A percentile compares a stretch with the other conserved stretches of the same genome.
These are phyloP conservation scores for Verticillium nubilum DNA, from an alignment of 2,329 filamentous ascomycete genomes.

Conservation along the genomic window DNA sequence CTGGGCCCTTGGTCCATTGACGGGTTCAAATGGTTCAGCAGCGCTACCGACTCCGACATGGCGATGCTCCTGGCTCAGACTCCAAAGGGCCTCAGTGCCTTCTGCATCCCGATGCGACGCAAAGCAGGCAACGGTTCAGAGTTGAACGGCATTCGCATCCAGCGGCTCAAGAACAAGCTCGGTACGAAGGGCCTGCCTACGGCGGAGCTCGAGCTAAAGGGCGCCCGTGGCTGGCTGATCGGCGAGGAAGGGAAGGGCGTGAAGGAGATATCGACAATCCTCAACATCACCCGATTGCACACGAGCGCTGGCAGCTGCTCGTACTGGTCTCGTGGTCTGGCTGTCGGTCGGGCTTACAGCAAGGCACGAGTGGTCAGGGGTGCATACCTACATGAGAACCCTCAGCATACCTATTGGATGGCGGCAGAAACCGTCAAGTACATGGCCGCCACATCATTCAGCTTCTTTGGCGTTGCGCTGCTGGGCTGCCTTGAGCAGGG, in stretches of 20 bases:
- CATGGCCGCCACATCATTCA: slow-evolving; percentile 49
- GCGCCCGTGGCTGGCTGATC: slow-evolving; percentile 60
- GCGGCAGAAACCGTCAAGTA: slow-evolving; percentile 52
- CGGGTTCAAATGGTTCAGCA: slow-evolving; percentile 70
- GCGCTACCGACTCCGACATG: slow-evolving; percentile 60
- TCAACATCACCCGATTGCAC: slow-evolving; percentile 62
- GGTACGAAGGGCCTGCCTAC: slow-evolving; percentile 67
- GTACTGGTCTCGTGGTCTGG: slow-evolving; percentile 50
- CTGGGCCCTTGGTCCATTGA: slow-evolving; percentile 55
- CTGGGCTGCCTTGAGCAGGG: slow-evolving; percentile 49
- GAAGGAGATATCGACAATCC: slow-evolving; percentile 60
- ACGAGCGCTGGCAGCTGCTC: slow-evolving; percentile 48
- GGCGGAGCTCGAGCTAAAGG: slow-evolving; percentile 61
- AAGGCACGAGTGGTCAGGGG: slow-evolving; percentile 49
- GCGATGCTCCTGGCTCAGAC: slow-evolving; percentile 60
- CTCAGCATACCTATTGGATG: slow-evolving; percentile 53
- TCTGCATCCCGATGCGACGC: slow-evolving; percentile 54
- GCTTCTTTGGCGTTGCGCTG: slow-evolving; percentile 46
- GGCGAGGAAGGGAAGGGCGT: slow-evolving; percentile 63
- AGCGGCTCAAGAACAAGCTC: slow-evolving; percentile 67
- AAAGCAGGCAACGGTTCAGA: slow-evolving; percentile 22
- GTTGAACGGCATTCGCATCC: slow-evolving; percentile 63
- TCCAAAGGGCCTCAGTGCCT: slow-evolving; percentile 48
- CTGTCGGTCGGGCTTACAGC: slow-evolving; percentile 52
- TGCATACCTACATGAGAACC: slow-evolving; percentile 42